Percentiles rank a stretch among this genome's conserved stretches.
Evolutionary conservation across 768 basidiomycete genomes (phyloP).

Genomic region (Auricularia cornea): DNA sequence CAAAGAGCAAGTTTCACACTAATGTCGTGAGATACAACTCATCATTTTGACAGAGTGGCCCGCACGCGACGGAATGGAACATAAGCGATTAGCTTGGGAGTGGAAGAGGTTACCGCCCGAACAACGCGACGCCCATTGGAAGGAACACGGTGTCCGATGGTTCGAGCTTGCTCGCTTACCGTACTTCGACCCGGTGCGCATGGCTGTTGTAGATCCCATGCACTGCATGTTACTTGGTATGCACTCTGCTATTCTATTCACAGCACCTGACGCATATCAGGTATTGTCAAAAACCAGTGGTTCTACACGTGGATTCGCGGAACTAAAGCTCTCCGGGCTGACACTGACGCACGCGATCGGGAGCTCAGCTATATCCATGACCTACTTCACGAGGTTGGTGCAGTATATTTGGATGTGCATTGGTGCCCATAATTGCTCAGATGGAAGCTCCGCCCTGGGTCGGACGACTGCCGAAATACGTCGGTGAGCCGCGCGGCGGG

Average conservation of each 20-base stretch:
- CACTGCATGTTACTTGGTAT: constrained; percentile 18
- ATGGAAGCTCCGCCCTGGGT: constrained; percentile 2
- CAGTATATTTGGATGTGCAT: background rate
- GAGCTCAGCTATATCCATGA: constrained; percentile 1
- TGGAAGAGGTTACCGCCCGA: no score
- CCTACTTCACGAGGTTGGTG: background rate
- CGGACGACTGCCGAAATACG: background rate
- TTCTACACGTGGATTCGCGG: constrained; percentile 8
- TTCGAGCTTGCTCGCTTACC: constrained; percentile 20
- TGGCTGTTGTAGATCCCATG: constrained; percentile 26
- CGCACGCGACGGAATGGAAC: no score
- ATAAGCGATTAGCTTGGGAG: no score
- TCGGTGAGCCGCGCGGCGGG: constrained; percentile 1
- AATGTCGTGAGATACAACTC: no score
- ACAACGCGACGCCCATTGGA: constrained; percentile 2
- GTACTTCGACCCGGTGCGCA: constrained; percentile 22
- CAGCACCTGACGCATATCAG: constrained; percentile 6
- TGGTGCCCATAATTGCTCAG: background rate
- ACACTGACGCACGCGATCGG: background rate
- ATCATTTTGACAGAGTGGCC: no score
- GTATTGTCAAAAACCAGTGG: constrained; percentile 14
- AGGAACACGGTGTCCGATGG: constrained; percentile 13
- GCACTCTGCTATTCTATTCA: constrained; percentile 5
- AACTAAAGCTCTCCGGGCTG: background rate
- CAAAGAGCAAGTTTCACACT: no score